A percentile compares a stretch with the other conserved stretches of the same genome.
phyloP scores from a whole-genome alignment of 2,329 filamentous ascomycete genomes.

The Chrysosporium keratinophilum region DNA sequence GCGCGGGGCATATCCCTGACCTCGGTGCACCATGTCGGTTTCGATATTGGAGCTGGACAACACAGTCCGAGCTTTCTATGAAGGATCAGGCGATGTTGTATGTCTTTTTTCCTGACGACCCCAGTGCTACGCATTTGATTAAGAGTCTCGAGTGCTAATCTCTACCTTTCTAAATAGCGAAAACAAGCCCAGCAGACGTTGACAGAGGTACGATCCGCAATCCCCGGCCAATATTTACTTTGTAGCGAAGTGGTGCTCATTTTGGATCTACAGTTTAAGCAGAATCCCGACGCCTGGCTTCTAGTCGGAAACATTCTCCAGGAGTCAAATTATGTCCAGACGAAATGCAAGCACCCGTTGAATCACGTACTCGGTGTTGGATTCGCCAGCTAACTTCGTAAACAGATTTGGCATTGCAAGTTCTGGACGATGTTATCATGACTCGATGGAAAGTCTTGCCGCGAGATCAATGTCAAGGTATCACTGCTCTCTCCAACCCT shows the following conservation, averaged over 20 bases:
- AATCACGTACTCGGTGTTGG: neutral
- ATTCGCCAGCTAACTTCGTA: conserved; percentile 25
- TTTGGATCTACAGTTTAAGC: conserved; percentile 67
- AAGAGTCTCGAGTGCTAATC: conserved; percentile 27
- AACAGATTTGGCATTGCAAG: conserved; percentile 81
- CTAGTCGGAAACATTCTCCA: conserved; percentile 94
- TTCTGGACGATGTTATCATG: conserved; percentile 96
- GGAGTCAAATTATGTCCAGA: conserved; percentile 85
- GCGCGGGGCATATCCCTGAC: conserved; percentile 12
- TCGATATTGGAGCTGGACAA: conserved; percentile 91
- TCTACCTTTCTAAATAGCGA: conserved; percentile 53
- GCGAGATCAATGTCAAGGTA: conserved; percentile 88
- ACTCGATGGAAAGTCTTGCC: conserved; percentile 98
- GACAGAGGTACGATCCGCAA: conserved; percentile 61
- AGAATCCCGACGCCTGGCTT: conserved; percentile 96
- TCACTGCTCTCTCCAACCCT: conserved; percentile 1
- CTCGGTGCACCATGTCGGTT: conserved; percentile 46
- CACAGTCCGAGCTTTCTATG: conserved; percentile 94
- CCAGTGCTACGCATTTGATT: conserved; percentile 5
- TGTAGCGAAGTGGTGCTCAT: conserved; percentile 11
- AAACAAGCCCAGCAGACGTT: conserved; percentile 87
- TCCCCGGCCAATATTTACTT: conserved; percentile 14
- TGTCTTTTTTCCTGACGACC: conserved; percentile 28
- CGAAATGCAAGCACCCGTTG: conserved; percentile 63
- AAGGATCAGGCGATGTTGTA: conserved; percentile 89